These are phyloP conservation scores for Cephalotrichum gorgonifer DNA, from an alignment of 2,329 filamentous ascomycete species.

Conservation along the genomic window DNA sequence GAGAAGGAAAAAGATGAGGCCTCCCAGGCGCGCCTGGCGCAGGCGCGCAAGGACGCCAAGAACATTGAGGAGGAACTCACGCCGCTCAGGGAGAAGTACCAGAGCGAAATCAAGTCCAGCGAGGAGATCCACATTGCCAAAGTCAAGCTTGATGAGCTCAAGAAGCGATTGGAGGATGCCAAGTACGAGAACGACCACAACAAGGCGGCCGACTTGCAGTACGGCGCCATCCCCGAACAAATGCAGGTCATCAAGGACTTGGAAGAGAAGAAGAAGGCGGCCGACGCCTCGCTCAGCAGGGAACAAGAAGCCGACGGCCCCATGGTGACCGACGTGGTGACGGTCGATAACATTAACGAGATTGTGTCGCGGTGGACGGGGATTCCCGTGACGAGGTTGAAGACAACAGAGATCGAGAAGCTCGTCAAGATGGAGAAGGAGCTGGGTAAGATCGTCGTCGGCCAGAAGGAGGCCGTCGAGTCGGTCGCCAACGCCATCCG, in stretches of 20 bases:
- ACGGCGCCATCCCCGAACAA: slow-evolving; percentile 94
- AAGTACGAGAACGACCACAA: slow-evolving; percentile 74
- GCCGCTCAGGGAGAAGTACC: slow-evolving; percentile 90
- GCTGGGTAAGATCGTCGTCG: slow-evolving; percentile 75
- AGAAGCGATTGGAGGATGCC: slow-evolving; percentile 89
- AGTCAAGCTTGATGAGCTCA: slow-evolving; percentile 84
- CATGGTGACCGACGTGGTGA: slow-evolving; percentile 86
- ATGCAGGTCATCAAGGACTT: slow-evolving; percentile 69
- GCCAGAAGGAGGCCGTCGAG: slow-evolving; percentile 85
- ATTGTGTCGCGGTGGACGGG: slow-evolving; percentile 98
- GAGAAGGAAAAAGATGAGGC: slow-evolving; percentile 91
- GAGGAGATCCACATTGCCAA: slow-evolving; percentile 91
- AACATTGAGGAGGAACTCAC: slow-evolving; percentile 90
- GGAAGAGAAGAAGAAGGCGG: slow-evolving; percentile 68
- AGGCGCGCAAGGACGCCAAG: slow-evolving; percentile 81
- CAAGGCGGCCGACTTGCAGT: slow-evolving; percentile 87
- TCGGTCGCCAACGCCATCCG: slow-evolving; percentile 95
- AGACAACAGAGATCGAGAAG: slow-evolving; percentile 96
- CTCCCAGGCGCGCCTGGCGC: slow-evolving; percentile 69
- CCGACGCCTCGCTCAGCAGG: slow-evolving; percentile 60
- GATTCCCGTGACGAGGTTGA: slow-evolving; percentile 88
- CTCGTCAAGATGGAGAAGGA: slow-evolving; percentile 93
- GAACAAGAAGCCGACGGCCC: slow-evolving; percentile 55
- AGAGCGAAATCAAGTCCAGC: slow-evolving; percentile 82
- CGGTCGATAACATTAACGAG: slow-evolving; percentile 96